These are phyloP conservation scores for Penicillium sclerotiorum DNA, from an alignment of 2,329 filamentous ascomycete genomes.

Conservation along the genomic window DNA sequence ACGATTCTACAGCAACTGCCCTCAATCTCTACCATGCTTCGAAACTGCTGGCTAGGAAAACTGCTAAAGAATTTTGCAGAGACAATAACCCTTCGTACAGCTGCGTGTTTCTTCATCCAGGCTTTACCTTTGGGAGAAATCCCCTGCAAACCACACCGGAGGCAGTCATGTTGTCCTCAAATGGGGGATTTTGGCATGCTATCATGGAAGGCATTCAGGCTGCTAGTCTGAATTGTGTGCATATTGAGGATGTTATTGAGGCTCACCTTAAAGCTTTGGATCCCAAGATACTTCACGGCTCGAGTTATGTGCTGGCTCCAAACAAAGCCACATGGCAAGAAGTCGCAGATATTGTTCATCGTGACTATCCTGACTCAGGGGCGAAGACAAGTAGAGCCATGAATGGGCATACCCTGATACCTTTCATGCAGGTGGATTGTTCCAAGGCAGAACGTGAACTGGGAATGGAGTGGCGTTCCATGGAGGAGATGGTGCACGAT, in stretches of 20 bases:
- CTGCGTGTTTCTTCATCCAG: conserved; percentile 20
- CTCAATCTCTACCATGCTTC: conserved; percentile 28
- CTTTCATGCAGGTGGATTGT: conserved; percentile 9
- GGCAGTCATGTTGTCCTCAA: neutral
- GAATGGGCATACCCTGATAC: neutral
- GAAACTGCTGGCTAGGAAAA: conserved; percentile 28
- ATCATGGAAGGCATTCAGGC: conserved; percentile 17
- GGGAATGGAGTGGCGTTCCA: conserved; percentile 25
- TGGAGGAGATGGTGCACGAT: conserved; percentile 22
- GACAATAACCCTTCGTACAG: conserved; percentile 20
- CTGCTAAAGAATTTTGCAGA: conserved; percentile 22
- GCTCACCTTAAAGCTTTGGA: conserved; percentile 28
- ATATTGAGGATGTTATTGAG: conserved; percentile 30
- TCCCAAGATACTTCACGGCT: conserved; percentile 7
- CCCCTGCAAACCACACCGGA: neutral
- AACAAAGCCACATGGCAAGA: neutral
- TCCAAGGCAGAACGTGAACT: conserved; percentile 25
- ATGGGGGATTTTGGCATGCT: conserved; percentile 5
- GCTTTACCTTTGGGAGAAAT: neutral
- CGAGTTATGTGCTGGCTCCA: neutral
- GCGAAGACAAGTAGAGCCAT: neutral
- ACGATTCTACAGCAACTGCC: conserved; percentile 11
- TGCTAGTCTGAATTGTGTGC: conserved; percentile 15
- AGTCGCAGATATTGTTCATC: neutral
- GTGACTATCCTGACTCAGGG: neutral